Evolutionary conservation across 495 filamentous ascomycete genomes (phyloP), one percentile per base, ranked within the genome.

Genomic region (Cryomyces minteri): DNA sequence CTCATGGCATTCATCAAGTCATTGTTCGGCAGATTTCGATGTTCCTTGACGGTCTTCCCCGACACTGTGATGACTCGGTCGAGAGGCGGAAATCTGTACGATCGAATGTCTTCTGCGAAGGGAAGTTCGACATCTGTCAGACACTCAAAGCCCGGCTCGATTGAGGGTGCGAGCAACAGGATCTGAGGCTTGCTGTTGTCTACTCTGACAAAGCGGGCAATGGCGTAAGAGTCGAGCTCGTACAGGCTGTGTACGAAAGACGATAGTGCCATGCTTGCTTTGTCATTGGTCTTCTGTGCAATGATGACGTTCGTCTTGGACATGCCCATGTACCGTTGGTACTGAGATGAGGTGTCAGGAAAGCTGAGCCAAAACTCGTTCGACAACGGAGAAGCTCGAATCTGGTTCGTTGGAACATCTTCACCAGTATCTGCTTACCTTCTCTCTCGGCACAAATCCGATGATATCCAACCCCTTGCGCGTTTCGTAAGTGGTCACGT

Each of bases 71-170:
- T 66, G 7, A 96, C 80, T 51, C 74, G 80, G 58, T 92, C 88
- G 10, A 99, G 67, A 1, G 88, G 85, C 4, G 92, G 85, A 47
- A 99, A 99, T 47, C 73, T 78, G 58, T 94, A 95, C 37, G 72
- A 70, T 43, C 92, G 75, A 29, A 94, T 67, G 58, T 99, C 92
- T 63, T 99, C 92, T 2, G 82, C 74, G 54, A 93, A 96, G 4
- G 90, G 90, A n/a, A 98, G 71, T 46, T 92, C 86, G 4, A 88
- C 72, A 59, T 98, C 92, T 48, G 93, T 73, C 10, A 99, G 69
- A 52, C 82, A 86, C 58, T 96, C 92, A 50, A 81, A 81, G 38
- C 88, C 80, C 12, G 73, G 66, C 51, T 92, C 85, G 43, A 94
- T 81, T 4, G 68, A 76, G 1, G 77, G 92, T 1, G 83, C 83